Evolutionary conservation across 441 rosid genomes (phyloP).

Genomic region (Viola pubescens): DNA sequence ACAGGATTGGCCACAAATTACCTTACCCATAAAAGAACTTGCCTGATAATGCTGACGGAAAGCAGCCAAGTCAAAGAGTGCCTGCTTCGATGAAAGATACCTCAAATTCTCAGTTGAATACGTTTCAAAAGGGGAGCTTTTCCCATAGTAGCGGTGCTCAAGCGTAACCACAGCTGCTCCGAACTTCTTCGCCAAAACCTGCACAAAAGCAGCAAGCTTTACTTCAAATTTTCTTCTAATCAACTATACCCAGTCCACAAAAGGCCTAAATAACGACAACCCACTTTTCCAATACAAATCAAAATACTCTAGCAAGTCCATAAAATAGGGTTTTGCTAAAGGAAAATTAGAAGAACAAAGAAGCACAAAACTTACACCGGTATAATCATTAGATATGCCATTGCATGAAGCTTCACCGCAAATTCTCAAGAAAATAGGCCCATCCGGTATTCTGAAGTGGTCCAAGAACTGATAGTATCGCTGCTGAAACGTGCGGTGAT

Average conservation of each 20-base stretch:
- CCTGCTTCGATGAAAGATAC: constrained; percentile 86
- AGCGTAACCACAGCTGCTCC: constrained; percentile 92
- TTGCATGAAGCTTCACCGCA: constrained; percentile 82
- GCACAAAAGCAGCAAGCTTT: constrained; percentile 1
- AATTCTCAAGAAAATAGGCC: constrained; percentile 69
- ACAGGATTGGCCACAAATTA: neutral
- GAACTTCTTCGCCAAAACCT: constrained; percentile 93
- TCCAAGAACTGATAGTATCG: constrained; percentile 77
- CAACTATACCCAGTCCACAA: neutral
- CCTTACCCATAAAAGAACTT: constrained; percentile 13
- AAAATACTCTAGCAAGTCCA: neutral
- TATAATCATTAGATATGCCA: constrained; percentile 74
- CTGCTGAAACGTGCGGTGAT: constrained; percentile 57
- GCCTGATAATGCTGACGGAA: constrained; percentile 82
- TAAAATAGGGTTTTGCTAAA: neutral
- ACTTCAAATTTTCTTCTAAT: neutral
- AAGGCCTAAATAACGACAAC: neutral
- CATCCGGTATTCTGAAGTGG: constrained; percentile 51
- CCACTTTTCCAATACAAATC: neutral
- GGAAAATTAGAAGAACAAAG: neutral
- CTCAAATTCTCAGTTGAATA: constrained; percentile 57
- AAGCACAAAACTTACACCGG: constrained; percentile 34
- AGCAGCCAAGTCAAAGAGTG: constrained; percentile 81
- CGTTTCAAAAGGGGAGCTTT: constrained; percentile 77
- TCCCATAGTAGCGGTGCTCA: constrained; percentile 95